A percentile compares a stretch with the other conserved stretches of the same genome.
Conservation (phyloP, 495 filamentous ascomycete genomes). For the Talaromyces borbonicus region DNA sequence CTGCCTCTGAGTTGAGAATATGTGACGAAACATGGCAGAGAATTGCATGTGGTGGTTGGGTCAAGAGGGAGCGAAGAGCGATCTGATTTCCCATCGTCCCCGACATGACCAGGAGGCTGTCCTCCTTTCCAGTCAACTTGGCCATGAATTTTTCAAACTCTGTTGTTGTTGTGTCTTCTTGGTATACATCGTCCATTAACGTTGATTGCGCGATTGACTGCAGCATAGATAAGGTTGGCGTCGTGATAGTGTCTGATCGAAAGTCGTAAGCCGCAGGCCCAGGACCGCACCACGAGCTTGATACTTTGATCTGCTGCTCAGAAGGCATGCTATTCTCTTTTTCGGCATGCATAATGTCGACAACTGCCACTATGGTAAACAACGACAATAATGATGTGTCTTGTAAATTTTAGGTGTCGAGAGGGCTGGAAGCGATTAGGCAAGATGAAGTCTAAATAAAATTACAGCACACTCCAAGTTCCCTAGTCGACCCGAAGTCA, state of each 20-base stretch:
- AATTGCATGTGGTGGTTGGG: slow-evolving; percentile 55
- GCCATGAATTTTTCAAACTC: slow-evolving; percentile 54
- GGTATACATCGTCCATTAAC: slow-evolving; percentile 62
- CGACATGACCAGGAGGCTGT: slow-evolving; percentile 58
- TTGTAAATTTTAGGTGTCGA: no score
- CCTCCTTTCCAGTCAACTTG: slow-evolving; percentile 51
- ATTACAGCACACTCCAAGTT: no score
- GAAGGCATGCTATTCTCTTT: no score
- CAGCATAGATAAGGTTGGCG: slow-evolving; percentile 51
- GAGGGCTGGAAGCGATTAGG: no score
- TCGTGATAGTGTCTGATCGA: slow-evolving; percentile 56
- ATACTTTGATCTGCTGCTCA: slow-evolving; percentile 1
- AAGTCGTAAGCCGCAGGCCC: slow-evolving; percentile 8
- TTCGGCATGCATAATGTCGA: no score
- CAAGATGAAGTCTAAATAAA: no score
- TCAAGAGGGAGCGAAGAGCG: slow-evolving; percentile 50
- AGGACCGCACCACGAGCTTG: not conserved
- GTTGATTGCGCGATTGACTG: slow-evolving; percentile 38
- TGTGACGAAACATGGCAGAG: slow-evolving; percentile 54
- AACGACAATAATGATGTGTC: no score
- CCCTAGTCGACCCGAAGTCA: no score
- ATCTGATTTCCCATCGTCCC: slow-evolving; percentile 78
- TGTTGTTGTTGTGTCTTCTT: slow-evolving; percentile 50
- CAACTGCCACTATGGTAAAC: no score
- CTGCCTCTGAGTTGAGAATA: slow-evolving; percentile 40